Percentiles rank a stretch among this genome's conserved stretches.
Evolutionary conservation across 2,329 filamentous ascomycete species (phyloP).

Genomic region (Botrytis byssoidea): DNA sequence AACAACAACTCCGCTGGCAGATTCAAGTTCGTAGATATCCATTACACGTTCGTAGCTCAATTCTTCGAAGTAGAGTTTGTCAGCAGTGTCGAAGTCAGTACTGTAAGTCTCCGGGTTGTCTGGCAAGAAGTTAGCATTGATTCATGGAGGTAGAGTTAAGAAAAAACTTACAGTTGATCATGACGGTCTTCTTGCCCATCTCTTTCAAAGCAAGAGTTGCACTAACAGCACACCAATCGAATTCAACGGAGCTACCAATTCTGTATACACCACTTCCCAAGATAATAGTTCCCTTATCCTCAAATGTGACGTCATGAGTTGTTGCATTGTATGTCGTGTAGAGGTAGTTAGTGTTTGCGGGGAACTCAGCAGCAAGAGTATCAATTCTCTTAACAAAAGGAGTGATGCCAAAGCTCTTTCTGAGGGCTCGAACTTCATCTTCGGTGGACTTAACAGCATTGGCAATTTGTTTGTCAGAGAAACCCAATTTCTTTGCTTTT

Average conservation of each 20-base stretch:
- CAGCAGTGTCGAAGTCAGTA: constrained; percentile 86
- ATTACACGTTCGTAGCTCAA: constrained; percentile 95
- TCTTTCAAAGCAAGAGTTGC: constrained; percentile 77
- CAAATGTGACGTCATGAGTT: constrained; percentile 88
- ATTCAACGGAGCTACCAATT: constrained; percentile 96
- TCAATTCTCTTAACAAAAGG: constrained; percentile 99
- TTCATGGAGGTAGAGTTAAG: not conserved
- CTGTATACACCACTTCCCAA: constrained; percentile 95
- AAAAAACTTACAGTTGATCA: constrained; percentile 66
- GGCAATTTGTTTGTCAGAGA: constrained; percentile 95
- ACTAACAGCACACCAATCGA: constrained; percentile 97
- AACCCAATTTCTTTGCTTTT: constrained; percentile 95
- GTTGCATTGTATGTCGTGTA: constrained; percentile 98
- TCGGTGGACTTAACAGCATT: constrained; percentile 81
- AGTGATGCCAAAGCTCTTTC: constrained; percentile 82
- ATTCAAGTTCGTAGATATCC: constrained; percentile 97
- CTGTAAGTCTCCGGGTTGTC: constrained; percentile 61
- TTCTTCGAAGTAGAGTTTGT: constrained; percentile 96
- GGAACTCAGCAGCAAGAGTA: constrained; percentile 92
- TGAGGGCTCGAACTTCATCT: constrained; percentile 81
- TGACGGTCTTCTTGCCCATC: constrained; percentile 94
- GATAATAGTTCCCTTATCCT: constrained; percentile 86
- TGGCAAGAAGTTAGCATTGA: not conserved
- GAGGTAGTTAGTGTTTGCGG: not conserved
- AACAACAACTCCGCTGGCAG: constrained; percentile 82